Percentiles rank a stretch among this genome's conserved stretches.
Evolutionary conservation across 805 yeast genomes (phyloP).

Genomic region (Hanseniaspora vineae): DNA sequence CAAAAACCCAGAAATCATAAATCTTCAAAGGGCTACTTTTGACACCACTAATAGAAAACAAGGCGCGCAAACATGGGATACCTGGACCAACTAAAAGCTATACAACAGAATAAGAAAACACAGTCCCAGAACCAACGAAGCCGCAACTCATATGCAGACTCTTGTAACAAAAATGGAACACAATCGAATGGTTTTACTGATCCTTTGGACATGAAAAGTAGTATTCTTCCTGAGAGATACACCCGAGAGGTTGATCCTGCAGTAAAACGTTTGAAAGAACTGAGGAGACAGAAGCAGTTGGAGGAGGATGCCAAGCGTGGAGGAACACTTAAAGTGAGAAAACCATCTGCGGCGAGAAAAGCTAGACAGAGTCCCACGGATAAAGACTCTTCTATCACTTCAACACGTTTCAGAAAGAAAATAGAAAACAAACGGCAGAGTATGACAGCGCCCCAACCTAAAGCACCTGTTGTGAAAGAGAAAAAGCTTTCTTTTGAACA

Average conservation of each 20-base stretch:
- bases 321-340: background rate
- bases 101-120: background rate
- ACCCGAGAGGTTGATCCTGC: slow-evolving; percentile 47
- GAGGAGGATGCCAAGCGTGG: background rate
- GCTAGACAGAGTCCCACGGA: slow-evolving; percentile 1
- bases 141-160: background rate
- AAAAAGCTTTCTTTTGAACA: slow-evolving; percentile 41
- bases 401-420: slow-evolving; percentile 15
- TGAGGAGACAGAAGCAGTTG: slow-evolving; percentile 39
- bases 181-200: slow-evolving; percentile 1
- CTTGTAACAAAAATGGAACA: background rate
- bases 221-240: slow-evolving; percentile 19
- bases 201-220: slow-evolving; percentile 6
- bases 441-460: background rate
- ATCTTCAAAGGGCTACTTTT: background rate
- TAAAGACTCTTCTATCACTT: slow-evolving; percentile 9
- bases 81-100: slow-evolving; percentile 1
- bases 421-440: slow-evolving; percentile 6
- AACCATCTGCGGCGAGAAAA: background rate
- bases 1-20: too few relatives aligned
- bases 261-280: slow-evolving; percentile 54
- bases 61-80: slow-evolving; percentile 1
- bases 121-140: background rate
- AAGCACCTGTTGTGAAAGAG: slow-evolving; percentile 3
- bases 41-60: background rate